These are phyloP conservation scores for Beauveria australis DNA, from an alignment of 2,329 filamentous ascomycete species.

Conservation along the genomic window DNA sequence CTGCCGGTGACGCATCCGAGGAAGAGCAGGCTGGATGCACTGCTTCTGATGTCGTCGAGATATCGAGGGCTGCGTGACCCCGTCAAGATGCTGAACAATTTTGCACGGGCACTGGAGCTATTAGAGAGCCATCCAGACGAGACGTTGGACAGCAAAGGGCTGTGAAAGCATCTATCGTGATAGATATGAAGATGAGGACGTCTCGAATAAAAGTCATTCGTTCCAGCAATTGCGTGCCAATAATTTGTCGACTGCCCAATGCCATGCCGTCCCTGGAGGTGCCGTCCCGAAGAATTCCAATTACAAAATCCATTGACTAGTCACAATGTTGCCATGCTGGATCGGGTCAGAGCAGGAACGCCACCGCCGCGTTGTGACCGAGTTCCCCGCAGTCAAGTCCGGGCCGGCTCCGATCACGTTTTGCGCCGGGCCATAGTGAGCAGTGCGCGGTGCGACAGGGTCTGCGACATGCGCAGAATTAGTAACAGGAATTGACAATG, in stretches of 20 bases:
- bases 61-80: not conserved
- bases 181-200: no score
- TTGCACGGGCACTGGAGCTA: not conserved
- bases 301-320: not conserved
- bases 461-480: not conserved
- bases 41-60: slow-evolving; percentile 2
- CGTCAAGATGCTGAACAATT: not conserved
- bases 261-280: no score
- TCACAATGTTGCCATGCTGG: not conserved
- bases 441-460: not conserved
- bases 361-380: not conserved
- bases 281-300: not conserved
- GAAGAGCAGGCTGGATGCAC: not conserved
- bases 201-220: no score
- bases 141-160: not conserved
- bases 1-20: slow-evolving; percentile 1
- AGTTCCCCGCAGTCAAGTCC: slow-evolving; percentile 5
- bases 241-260: no score
- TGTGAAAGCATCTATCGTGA: not conserved
- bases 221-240: no score
- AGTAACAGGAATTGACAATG: not conserved
- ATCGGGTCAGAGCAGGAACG: not conserved
- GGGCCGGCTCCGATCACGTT: slow-evolving; percentile 7
- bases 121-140: not conserved
- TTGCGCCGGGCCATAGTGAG: not conserved